phyloP scores from a whole-genome alignment of 2,329 filamentous ascomycete species.

The Aureobasidium pullulans region DNA sequence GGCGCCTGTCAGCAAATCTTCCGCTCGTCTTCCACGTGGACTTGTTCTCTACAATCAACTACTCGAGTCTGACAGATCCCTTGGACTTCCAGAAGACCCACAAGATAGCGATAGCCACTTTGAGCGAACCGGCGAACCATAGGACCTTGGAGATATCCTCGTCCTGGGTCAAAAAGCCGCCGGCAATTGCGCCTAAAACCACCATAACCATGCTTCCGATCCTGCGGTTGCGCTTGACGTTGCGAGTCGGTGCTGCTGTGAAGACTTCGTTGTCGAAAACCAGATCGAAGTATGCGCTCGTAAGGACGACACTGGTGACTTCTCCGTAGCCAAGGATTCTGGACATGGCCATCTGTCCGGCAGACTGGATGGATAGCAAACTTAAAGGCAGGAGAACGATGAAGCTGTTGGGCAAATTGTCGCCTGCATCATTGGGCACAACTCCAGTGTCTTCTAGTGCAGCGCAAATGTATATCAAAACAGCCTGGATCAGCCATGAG shows the following conservation, averaged over 20 bases:
- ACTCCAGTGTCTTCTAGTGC: slow-evolving; percentile 34
- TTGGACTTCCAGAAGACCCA: slow-evolving; percentile 35
- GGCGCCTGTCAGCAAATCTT: neutral
- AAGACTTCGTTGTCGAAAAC: slow-evolving; percentile 59
- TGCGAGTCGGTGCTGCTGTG: slow-evolving; percentile 29
- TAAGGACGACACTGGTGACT: slow-evolving; percentile 71
- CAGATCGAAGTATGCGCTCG: slow-evolving; percentile 74
- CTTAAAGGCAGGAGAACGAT: slow-evolving; percentile 57
- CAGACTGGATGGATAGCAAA: slow-evolving; percentile 67
- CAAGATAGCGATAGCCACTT: slow-evolving; percentile 30
- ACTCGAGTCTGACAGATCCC: slow-evolving; percentile 11
- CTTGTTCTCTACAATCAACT: neutral
- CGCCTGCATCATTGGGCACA: slow-evolving; percentile 28
- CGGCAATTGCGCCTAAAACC: slow-evolving; percentile 47
- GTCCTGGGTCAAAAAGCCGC: slow-evolving; percentile 49
- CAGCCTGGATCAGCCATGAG: slow-evolving; percentile 34
- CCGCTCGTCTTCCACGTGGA: neutral
- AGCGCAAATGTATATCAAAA: slow-evolving; percentile 34
- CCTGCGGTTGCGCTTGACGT: slow-evolving; percentile 48
- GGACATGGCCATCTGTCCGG: slow-evolving; percentile 70
- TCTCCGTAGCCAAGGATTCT: slow-evolving; percentile 61
- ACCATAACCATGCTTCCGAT: slow-evolving; percentile 44
- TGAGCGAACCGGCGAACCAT: slow-evolving; percentile 40
- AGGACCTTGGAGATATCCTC: slow-evolving; percentile 44
- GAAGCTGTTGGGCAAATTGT: slow-evolving; percentile 36